Evolutionary conservation across 495 filamentous ascomycete genomes (phyloP), one percentile per base, ranked within the genome.

Genomic region (Lophium mytilinum): DNA sequence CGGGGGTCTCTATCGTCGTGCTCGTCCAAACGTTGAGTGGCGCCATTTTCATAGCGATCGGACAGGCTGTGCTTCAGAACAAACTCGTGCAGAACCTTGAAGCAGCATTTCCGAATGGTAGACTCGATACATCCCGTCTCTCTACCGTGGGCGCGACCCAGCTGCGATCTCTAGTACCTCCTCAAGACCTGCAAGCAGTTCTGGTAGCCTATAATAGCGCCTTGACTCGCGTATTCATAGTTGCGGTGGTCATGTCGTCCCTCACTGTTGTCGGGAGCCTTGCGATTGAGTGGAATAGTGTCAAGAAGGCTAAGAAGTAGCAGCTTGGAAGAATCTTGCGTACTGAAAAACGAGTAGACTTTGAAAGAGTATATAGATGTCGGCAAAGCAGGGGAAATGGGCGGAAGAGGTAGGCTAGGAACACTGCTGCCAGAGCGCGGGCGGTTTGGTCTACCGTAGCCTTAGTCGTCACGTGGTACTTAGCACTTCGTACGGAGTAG

Each of bases 1-100:
- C 18, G 9, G 56, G 51, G 4, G 56, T 52, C 11, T 34, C 56
- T 4, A 6, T 63, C 34, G 53, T 69, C 17, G 10, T 67, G 36
- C 60, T 63, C 21, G 11, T 24, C 9, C 56, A 60, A 21, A 42
- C 24, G 12, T 10, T 63, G 1, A 48, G 57, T 5, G 57, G 57
- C 30, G 53, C 61, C 4, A 36, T 61, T 9, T 47, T 50, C 30
- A 12, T 61, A 10, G 11, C 47, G 9, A 21, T 59, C 4, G 47
- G 4, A 1, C 52, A 64, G 19, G 45, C 18, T 15, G 34, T 57
- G 0, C 50, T 64, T 24, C 12, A 30, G 1, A 61, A 24, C 21
- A 43, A 58, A 46, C 41, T 70, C 30, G 15, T 47, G 11, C 4
- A 47, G 30, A 11, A 21, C 4, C 17, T 47, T 18, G 11, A 47